Evolutionary conservation across 1,139 yeast genomes (phyloP), one percentile per base, ranked within the genome.

Genomic region (Pichia kudriavzevii): DNA sequence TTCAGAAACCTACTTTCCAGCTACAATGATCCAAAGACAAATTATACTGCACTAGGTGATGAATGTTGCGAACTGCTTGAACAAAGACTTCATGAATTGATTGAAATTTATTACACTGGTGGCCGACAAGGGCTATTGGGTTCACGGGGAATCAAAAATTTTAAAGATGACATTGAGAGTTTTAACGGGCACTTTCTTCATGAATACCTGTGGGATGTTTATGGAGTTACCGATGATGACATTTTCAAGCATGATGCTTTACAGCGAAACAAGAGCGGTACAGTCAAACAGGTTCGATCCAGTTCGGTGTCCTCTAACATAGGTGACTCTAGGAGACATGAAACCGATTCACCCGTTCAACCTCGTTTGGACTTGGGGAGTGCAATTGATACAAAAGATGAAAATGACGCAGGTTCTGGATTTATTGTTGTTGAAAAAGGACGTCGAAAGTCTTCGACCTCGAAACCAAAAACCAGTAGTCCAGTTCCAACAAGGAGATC

Each of bases 1-100:
- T 75, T 71, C 46, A 69, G 72, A 45, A 84, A 85, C 50, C 57
- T 83, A 42, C 87, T 79, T 26, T 55, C 74, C 5, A 53, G 83
- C 17, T 59, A 85, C 30, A 70, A 75, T 40, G 83, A 80, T 45
- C 19, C 33, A 4, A 46, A 48, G 14, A 30, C 55, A 1, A 30
- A 35, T 9, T 40, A 39, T 1, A 39, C 34, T 28, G 16, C 30
- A 10, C 26, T 40, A 2, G 49, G 48, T 13, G 46, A 47, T 14
- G 45, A 38, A n/a, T 43, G 54, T 16, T 27, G 48, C 7, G 8
- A 21, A n/a, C 34, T 26, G 21, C 19, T 58, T 13, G 55, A 54
- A 22, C 22, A 22, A 5, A 46, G 50, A 3, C 33, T 58, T 26
- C 52, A 50, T 22, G 53, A 55, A 44, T 47, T 57, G 26, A 36